A percentile compares a stretch with the other conserved stretches of the same genome.
Evolutionary conservation across 75 land plant species (phyloP).

Genomic region (Selaginella moellendorffii): DNA sequence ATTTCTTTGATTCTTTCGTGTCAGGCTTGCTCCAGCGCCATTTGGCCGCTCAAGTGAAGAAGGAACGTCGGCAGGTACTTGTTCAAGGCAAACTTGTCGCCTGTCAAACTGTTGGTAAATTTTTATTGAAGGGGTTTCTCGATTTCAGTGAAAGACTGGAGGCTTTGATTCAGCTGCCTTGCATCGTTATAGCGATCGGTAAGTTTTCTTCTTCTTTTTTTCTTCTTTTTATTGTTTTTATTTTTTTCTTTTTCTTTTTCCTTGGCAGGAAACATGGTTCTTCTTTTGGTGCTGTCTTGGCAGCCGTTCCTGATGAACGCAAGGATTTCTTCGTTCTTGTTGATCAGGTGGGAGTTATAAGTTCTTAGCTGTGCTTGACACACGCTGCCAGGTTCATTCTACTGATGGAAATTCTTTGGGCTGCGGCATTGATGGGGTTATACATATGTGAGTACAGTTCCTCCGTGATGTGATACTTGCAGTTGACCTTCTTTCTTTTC

Average conservation of each 20-base stretch:
- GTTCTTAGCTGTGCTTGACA: conserved; percentile 9
- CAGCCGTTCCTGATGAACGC: background rate
- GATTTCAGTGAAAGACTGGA: conserved; percentile 19
- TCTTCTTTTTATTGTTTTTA: background rate
- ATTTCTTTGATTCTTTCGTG: background rate
- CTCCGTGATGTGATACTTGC: background rate
- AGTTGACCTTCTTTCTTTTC: background rate
- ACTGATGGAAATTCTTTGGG: conserved; percentile 53
- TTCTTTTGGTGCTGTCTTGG: background rate
- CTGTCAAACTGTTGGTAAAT: background rate
- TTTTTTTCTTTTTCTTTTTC: background rate
- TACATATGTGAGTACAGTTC: conserved; percentile 49
- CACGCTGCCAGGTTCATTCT: conserved; percentile 67
- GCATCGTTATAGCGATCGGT: conserved; percentile 20
- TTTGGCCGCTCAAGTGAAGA: conserved; percentile 22
- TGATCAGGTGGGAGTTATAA: background rate
- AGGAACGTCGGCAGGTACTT: conserved; percentile 21
- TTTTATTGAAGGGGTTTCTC: conserved; percentile 20
- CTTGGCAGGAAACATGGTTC: background rate
- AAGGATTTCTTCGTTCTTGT: background rate
- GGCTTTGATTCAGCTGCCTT: conserved; percentile 17
- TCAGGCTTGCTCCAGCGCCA: conserved; percentile 24
- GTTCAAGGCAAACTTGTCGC: background rate
- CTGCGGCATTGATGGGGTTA: conserved; percentile 54
- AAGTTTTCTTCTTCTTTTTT: background rate